Base-by-base conservation (phyloP, 345 rosid species). In the Triadica sebifera region DNA sequence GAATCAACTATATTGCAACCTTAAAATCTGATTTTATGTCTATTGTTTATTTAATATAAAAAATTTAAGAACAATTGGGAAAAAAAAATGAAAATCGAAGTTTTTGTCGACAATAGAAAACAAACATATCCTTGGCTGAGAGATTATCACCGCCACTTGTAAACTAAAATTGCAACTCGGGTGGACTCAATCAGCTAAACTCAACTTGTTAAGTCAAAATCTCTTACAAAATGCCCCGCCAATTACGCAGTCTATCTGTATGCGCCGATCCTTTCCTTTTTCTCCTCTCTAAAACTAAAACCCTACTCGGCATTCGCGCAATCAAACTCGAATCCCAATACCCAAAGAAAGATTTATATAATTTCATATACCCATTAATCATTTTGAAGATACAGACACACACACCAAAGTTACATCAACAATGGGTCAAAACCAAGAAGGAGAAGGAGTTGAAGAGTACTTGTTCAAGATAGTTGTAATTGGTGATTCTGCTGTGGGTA, bases 401-500 rank as follows among this genome's bases (percentile, higher is more conserved):
- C 2, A 29, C 34, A 29, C 34, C 60, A 20, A 70, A 41, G 45
- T 52, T n/a, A 6, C 59, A 49, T 45, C 16, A 56, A 13, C 37
- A 43, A 90, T 91, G 98, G 89, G 86, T 56, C 70, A 72, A 56
- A 91, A 86, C 51, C 64, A 81, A 63, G 80, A 88, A 25, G 88
- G 81, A 64, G 90, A 85, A n/a, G 94, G 85, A 24, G 93, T 86
- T 0, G 93, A 90, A 81, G 94, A 92, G 85, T 91, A 91, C 83
- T 65, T 90, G 84, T 94, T 90, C 83, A 92, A 94, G 88, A 88
- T 94, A n/a, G 98, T 89, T 38, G 70, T 94, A 39, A 92, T 94
- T 72, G 98, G 97, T 2, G 98, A 92, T 77, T 94, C 97, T 0
- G 98, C 98, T 0, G 98, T 94, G 39, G 98, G 98, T 10, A 94